phyloP scores from a whole-genome alignment of 164 flowering plant species.

The Umbilicus rupestris region DNA sequence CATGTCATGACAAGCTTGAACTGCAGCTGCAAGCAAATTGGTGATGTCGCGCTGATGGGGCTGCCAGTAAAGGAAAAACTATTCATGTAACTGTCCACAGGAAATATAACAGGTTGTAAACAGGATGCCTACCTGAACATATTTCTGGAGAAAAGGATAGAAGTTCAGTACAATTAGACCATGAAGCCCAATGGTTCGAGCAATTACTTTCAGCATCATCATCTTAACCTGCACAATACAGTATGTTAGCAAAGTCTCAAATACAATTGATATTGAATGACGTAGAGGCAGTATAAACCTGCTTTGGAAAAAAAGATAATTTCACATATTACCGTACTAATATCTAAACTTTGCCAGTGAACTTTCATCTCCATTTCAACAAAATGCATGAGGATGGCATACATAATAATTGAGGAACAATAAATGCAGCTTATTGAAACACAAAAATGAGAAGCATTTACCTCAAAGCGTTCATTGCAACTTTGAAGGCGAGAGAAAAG shows the following conservation, averaged over 20 bases:
- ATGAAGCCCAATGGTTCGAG: constrained; percentile 83
- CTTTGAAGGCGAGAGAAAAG: constrained; percentile 45
- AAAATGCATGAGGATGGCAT: neutral
- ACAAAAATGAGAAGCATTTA: constrained; percentile 9
- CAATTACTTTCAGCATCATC: constrained; percentile 89
- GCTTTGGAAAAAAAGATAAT: neutral
- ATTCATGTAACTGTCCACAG: neutral
- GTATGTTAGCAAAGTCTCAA: neutral
- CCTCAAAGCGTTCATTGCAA: constrained; percentile 88
- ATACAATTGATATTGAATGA: neutral
- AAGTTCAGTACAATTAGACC: constrained; percentile 59
- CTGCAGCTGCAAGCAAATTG: constrained; percentile 83
- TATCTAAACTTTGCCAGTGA: neutral
- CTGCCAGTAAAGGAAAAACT: constrained; percentile 28
- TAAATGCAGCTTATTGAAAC: neutral
- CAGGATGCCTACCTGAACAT: constrained; percentile 52
- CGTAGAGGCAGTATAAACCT: neutral
- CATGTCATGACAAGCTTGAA: constrained; percentile 97
- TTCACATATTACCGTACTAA: neutral
- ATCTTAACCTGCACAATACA: constrained; percentile 56
- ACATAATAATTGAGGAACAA: neutral
- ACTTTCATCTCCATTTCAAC: neutral
- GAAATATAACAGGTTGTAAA: constrained; percentile 5
- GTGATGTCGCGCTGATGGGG: constrained; percentile 95
- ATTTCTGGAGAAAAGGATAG: constrained; percentile 72